phyloP scores from a whole-genome alignment of 2,329 filamentous ascomycete genomes.

The Cladosporium sp. region DNA sequence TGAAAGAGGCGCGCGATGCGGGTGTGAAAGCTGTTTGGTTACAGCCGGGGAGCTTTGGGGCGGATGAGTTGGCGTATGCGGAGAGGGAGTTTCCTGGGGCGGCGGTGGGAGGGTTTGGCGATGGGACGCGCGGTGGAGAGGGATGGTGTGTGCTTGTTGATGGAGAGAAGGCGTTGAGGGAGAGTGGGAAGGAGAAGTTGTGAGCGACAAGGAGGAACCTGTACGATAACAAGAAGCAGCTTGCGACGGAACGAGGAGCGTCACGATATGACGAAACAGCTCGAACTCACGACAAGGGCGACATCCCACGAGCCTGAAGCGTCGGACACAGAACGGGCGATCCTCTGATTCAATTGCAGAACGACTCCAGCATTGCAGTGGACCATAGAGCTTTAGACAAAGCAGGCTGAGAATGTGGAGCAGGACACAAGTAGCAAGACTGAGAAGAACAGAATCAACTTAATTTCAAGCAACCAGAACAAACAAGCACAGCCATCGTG shows the following conservation, averaged over 20 bases:
- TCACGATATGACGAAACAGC: too few relatives aligned
- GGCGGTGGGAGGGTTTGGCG: slow-evolving; percentile 64
- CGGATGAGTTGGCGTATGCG: slow-evolving; percentile 68
- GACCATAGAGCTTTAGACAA: background rate
- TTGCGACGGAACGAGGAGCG: too few relatives aligned
- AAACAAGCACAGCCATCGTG: background rate
- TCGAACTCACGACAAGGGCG: too few relatives aligned
- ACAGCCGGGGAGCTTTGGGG: slow-evolving; percentile 85
- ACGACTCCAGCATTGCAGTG: too few relatives aligned
- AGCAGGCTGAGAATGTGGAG: background rate
- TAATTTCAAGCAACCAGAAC: background rate
- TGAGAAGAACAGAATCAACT: slow-evolving; percentile 2
- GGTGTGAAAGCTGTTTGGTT: slow-evolving; percentile 77
- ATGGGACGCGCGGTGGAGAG: slow-evolving; percentile 62
- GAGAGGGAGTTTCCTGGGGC: slow-evolving; percentile 61
- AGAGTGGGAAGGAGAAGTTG: slow-evolving; percentile 46
- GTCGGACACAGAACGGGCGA: too few relatives aligned
- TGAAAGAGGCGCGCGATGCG: slow-evolving; percentile 71
- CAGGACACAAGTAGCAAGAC: background rate
- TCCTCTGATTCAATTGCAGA: too few relatives aligned
- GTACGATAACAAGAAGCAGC: too few relatives aligned
- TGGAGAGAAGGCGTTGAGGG: slow-evolving; percentile 62
- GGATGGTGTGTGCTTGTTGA: slow-evolving; percentile 89
- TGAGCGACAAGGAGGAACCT: background rate
- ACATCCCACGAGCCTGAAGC: too few relatives aligned